Conservation (phyloP, 345 rosid species). For the Aquilaria malaccensis region DNA sequence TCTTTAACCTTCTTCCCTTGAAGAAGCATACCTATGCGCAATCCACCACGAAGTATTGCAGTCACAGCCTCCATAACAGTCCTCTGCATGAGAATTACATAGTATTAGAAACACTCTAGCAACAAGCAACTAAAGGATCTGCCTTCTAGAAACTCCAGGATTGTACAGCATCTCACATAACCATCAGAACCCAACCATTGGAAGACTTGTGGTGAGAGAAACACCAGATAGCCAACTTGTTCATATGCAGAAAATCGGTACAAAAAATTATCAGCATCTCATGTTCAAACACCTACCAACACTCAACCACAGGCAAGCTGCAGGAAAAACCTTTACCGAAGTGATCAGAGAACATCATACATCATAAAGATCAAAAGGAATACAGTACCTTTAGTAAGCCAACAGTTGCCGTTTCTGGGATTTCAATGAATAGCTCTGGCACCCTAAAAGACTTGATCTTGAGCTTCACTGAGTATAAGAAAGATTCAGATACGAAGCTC, state of each 20-base stretch:
- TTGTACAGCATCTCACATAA: no score
- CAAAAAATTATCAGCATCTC: background rate
- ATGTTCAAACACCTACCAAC: slow-evolving; percentile 3
- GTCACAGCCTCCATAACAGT: slow-evolving; percentile 87
- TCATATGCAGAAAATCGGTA: background rate
- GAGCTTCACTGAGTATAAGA: slow-evolving; percentile 67
- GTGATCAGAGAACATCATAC: slow-evolving; percentile 4
- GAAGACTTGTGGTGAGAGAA: no score
- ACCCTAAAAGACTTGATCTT: slow-evolving; percentile 90
- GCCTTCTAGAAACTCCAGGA: no score
- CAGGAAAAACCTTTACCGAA: background rate
- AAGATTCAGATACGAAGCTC: slow-evolving; percentile 23
- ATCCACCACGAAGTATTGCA: slow-evolving; percentile 70
- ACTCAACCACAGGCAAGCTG: background rate
- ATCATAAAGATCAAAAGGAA: background rate
- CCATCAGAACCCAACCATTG: no score
- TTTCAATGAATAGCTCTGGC: slow-evolving; percentile 86
- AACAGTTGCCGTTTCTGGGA: slow-evolving; percentile 86
- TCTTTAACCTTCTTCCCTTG: slow-evolving; percentile 87
- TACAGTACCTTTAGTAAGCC: slow-evolving; percentile 76
- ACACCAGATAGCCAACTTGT: background rate
- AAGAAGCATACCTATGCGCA: slow-evolving; percentile 70
- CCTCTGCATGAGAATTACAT: slow-evolving; percentile 41
- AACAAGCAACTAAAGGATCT: background rate
- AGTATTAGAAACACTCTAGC: slow-evolving; percentile 15